Evolutionary conservation across 169 alveolate genomes (phyloP), one percentile per base, ranked within the genome.

Genomic region (Eimeria falciformis): DNA sequence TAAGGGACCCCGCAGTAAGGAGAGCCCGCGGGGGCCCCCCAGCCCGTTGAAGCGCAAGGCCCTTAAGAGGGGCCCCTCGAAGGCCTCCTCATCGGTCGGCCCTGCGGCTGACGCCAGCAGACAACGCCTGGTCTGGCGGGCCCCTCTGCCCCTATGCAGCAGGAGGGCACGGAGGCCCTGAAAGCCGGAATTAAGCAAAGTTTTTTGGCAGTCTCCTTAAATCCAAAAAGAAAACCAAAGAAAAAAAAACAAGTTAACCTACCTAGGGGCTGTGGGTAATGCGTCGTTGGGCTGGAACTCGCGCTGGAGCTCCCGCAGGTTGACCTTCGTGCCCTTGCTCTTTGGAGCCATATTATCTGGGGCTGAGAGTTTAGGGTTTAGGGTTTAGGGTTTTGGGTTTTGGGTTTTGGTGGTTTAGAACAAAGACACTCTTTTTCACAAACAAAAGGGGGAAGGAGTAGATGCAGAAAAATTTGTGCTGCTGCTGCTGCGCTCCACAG

Each of bases 291-390:
- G 47, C 29, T 73, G 62, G n/a, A 18, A 17, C 45, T 73, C 84
- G 37, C 84, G 62, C 65, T 73, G 84, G 29, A 73, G 62, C 65
- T 73, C 84, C 21, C 84, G 62, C 33, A 73, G 84, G 62, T 73
- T 73, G 0, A 73, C 84, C 65, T 47, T 40, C 33, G 84, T 73
- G 84, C 84, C 84, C 62, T 73, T 73, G 84, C 84, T 73, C 45
- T 73, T 73, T 2, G 84, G 84, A 37, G 84, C 84, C 84, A 73
- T 73, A n/a, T n/a, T n/a, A n/a, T n/a, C n/a, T n/a, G n/a, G n/a
- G n/a, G 62, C 65, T 73, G 29, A 33, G 82, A 56, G 82, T 71
- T 29, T 73, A 73, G 56, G 84, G 66, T 73, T 73, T 73, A 45
- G 62, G 84, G 62, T 73, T 73, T 73, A 73, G 65, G 62, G 84